Evolutionary conservation across 2,329 filamentous ascomycete genomes (phyloP), one percentile per base, ranked within the genome.

Genomic region (Colletotrichum sp.): DNA sequence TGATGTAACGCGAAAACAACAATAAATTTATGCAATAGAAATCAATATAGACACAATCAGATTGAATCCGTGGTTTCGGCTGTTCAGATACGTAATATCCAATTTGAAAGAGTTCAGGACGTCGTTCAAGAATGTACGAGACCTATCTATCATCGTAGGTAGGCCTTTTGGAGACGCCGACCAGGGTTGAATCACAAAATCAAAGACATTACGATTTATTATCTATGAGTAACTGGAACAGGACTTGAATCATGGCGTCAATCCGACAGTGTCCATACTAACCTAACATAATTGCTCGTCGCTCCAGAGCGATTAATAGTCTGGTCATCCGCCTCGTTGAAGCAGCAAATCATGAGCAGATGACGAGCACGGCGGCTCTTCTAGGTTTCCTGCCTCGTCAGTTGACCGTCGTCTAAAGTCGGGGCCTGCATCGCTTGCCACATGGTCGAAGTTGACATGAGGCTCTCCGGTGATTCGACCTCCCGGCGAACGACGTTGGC

Each of bases 221-320:
- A 2, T 36, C 1, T 2, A 36, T 36, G 1, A 36, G 34, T 36
- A 36, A 36, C 34, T 36, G 2, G 34, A 36, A 36, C 16, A 43
- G 8, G 3, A n/a, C 0, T 43, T 0, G 0, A 0, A 43, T 18
- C 2, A 43, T 16, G 18, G 38, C 12, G 38, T 48, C 8, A 48
- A 48, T n/a, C 9, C 1, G 5, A 48, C 1, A n/a, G 18, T 6
- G 9, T 48, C 18, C 9, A 48, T 12, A 2, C 2, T 48, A 12
- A 6, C 38, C 2, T 48, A 12, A 6, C 38, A 48, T n/a, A 6
- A 18, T 43, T 10, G 36, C 8, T 18, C 1, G 36, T 18, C 8
- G 16, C 36, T 38, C 36, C 18, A 10, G 5, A 43, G 38, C 38
- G 8, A 43, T n/a, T 43, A 3, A 9, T 6, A n/a, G 9, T 43